phyloP scores from a whole-genome alignment of 805 yeast species.

The Yamadazyma olivae region DNA sequence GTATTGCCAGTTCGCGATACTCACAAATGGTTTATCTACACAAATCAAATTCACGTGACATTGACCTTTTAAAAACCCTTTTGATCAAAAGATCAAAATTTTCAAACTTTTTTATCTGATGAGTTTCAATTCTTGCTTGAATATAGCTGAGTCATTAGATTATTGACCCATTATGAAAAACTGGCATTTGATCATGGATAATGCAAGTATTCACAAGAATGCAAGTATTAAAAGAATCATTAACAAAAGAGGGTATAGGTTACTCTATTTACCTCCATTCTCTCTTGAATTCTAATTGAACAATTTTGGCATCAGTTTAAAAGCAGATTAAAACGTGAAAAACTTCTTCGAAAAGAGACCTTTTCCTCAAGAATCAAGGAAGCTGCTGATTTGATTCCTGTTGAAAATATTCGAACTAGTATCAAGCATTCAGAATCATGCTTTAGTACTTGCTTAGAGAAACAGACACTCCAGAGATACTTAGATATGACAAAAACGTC shows the following conservation, averaged over 20 bases:
- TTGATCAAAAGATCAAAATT: too few relatives aligned
- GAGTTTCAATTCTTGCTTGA: too few relatives aligned
- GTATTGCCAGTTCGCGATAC: too few relatives aligned
- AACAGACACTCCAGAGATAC: conserved; percentile 4
- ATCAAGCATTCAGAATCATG: conserved; percentile 1
- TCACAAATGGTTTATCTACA: too few relatives aligned
- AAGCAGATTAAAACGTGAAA: conserved; percentile 6
- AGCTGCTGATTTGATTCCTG: conserved; percentile 6
- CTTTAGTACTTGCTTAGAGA: conserved; percentile 4
- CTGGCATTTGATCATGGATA: not conserved
- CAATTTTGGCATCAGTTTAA: conserved; percentile 13
- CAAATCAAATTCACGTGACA: too few relatives aligned
- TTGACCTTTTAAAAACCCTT: too few relatives aligned
- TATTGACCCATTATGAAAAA: too few relatives aligned
- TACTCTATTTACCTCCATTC: conserved; percentile 1
- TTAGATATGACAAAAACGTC: too few relatives aligned
- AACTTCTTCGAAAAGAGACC: conserved; percentile 4
- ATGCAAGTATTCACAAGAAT: conserved; percentile 1
- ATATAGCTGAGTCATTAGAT: too few relatives aligned
- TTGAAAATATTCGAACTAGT: conserved; percentile 1
- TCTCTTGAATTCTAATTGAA: conserved; percentile 12
- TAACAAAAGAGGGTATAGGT: not conserved
- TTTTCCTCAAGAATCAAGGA: conserved; percentile 4
- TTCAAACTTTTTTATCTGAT: too few relatives aligned
- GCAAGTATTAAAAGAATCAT: conserved; percentile 4